A percentile compares a stretch with the other conserved stretches of the same genome.
phyloP scores from a whole-genome alignment of 1,284 basidiomycete species.

The Trametes sp. region DNA sequence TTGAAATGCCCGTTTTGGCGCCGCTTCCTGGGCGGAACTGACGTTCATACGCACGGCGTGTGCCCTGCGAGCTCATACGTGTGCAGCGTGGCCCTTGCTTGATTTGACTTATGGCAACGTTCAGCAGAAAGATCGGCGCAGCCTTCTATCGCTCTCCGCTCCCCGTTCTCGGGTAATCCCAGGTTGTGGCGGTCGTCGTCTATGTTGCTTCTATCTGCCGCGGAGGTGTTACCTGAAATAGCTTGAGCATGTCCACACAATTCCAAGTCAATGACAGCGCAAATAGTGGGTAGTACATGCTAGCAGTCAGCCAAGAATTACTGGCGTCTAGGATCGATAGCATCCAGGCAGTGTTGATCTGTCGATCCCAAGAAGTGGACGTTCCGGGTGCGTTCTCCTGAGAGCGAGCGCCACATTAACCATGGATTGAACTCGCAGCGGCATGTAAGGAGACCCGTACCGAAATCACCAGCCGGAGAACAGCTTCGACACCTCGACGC shows the following conservation, averaged over 20 bases:
- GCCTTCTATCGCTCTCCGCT: constrained; percentile 14
- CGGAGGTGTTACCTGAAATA: too few species aligned
- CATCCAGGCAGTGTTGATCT: too few species aligned
- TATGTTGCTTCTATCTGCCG: too few species aligned
- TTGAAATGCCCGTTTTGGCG: too few species aligned
- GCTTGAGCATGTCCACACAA: too few species aligned
- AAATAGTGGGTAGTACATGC: too few species aligned
- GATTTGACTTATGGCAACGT: neutral
- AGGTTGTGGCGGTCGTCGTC: neutral
- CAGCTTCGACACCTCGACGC: constrained; percentile 33
- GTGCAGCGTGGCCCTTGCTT: neutral
- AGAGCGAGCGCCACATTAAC: neutral
- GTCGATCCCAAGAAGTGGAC: neutral
- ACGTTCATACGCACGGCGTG: constrained; percentile 11
- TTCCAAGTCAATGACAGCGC: too few species aligned
- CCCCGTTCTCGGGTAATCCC: neutral
- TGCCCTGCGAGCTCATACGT: constrained; percentile 7
- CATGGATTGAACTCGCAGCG: too few species aligned
- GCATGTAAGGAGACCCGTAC: neutral
- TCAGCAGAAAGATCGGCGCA: constrained; percentile 9
- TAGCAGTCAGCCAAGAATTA: too few species aligned
- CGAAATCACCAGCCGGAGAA: constrained; percentile 35
- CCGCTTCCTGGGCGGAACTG: constrained; percentile 18
- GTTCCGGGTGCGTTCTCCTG: neutral
- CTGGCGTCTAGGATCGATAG: too few species aligned